Base-by-base conservation (phyloP, 2,329 filamentous ascomycete genomes). In the Fusarium devonianum region DNA sequence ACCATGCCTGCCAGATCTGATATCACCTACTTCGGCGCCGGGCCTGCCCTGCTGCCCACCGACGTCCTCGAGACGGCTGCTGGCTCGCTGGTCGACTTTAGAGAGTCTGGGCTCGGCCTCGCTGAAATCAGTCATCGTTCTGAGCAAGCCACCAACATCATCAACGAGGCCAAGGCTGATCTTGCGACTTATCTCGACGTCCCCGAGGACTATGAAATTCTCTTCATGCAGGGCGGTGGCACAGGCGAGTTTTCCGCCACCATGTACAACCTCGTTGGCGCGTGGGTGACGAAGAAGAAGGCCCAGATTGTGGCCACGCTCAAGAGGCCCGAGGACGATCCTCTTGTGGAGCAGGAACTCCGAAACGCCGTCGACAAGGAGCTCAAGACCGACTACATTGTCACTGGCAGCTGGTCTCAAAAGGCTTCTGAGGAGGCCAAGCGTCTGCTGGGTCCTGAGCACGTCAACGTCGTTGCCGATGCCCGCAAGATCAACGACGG, bases 41-140 rank as follows among this genome's bases (percentile, higher is more conserved):
- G 93, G 56, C 93, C 93, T 37, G 92, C 93, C n/a, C 78, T 85
- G 22, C 81, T 97, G 13, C 92, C 92, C 17, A 95, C 90, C 10
- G 75, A 83, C 4, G 89, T 97, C 16, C 83, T 97, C 38, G 85
- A 94, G 71, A 80, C 78, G 33, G 92, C 90, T 39, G 85, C 91
- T 2, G 71, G 84, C 68, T 89, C 89, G 2, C 85, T 97, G 4
- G 73, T 96, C 58, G 89, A 97, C 78, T 96, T 85, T 77, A 78
- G 93, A 35, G 79, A 83, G 69, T 90, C 85, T 28, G 93, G 93
- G 49, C 80, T 97, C 44, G 92, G 92, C 41, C 82, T 97, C 32
- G 90, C 89, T 56, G 93, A 97, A 73, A 90, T 95, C 70, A 93
- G 89, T 8, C 93, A 97, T 72, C 89, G 93, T 58, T 95, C 90